A percentile compares a stretch with the other conserved stretches of the same genome.
These are phyloP conservation scores for Botrytis porri DNA, from an alignment of 2,329 filamentous ascomycete genomes.

Conservation along the genomic window DNA sequence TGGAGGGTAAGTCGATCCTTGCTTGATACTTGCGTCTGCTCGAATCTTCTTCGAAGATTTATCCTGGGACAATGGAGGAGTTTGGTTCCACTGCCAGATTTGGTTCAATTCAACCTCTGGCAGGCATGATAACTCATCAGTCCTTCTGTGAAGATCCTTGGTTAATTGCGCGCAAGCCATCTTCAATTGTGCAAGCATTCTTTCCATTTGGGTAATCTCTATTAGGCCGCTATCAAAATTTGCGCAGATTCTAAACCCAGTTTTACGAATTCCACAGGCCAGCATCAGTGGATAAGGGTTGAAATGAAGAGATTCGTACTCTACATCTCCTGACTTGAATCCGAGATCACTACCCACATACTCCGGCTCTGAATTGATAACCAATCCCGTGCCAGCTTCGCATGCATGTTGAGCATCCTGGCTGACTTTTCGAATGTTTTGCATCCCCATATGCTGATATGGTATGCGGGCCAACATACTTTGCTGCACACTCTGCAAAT, in stretches of 20 bases:
- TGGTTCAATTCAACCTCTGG: slow-evolving; percentile 39
- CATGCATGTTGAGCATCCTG: slow-evolving; percentile 40
- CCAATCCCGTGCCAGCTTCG: slow-evolving; percentile 14
- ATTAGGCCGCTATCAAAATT: slow-evolving; percentile 44
- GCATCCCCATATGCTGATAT: slow-evolving; percentile 32
- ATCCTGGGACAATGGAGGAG: slow-evolving; percentile 40
- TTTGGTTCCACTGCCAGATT: slow-evolving; percentile 45
- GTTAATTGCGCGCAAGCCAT: slow-evolving; percentile 24
- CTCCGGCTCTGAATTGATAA: slow-evolving; percentile 8
- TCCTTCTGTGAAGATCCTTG: slow-evolving; percentile 31
- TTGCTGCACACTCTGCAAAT: slow-evolving; percentile 47
- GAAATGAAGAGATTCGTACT: slow-evolving; percentile 40
- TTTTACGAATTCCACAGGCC: slow-evolving; percentile 44
- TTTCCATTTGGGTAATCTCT: slow-evolving; percentile 39
- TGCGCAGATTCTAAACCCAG: slow-evolving; percentile 44
- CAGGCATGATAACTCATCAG: slow-evolving; percentile 38
- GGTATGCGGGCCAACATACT: slow-evolving; percentile 48
- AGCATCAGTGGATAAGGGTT: slow-evolving; percentile 51
- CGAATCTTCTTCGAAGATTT: slow-evolving; percentile 28
- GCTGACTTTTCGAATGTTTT: slow-evolving; percentile 31
- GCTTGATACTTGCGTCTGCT: slow-evolving; percentile 26
- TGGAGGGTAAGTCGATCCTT: slow-evolving; percentile 39
- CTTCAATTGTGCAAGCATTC: slow-evolving; percentile 41
- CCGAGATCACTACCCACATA: slow-evolving; percentile 8
- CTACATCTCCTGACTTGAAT: slow-evolving; percentile 38